Percentiles rank a stretch among this genome's conserved stretches.
Conservation (phyloP, 2,329 filamentous ascomycete genomes). For the Trichoderma guizhouense region DNA sequence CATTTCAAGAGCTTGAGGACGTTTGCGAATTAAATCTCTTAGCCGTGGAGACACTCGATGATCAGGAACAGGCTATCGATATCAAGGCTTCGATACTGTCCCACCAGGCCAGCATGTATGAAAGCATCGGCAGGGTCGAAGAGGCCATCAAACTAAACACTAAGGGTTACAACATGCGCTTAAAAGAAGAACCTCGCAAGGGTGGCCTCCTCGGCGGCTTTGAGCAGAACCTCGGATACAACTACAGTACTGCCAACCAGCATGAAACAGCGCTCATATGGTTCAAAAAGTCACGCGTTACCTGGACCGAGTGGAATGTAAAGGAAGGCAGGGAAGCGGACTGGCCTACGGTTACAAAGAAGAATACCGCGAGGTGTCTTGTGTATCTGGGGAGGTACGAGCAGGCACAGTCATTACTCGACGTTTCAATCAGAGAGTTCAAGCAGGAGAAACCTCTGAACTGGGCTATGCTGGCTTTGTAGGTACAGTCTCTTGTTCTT, state of each 20-base stretch:
- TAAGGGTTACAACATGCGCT: not conserved
- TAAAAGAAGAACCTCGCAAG: not conserved
- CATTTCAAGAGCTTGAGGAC: not conserved
- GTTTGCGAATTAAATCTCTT: not conserved
- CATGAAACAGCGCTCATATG: not conserved
- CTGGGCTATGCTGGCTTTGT: not conserved
- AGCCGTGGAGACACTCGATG: not conserved
- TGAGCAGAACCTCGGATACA: not conserved
- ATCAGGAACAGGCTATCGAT: not conserved
- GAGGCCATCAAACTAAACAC: not conserved
- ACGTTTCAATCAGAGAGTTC: not conserved
- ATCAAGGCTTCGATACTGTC: not conserved
- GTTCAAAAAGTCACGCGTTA: not conserved
- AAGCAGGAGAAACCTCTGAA: not conserved
- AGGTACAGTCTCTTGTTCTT: not conserved
- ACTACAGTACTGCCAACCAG: not conserved
- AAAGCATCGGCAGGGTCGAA: not conserved
- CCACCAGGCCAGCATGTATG: not conserved
- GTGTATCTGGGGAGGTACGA: not conserved
- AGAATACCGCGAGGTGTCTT: not conserved
- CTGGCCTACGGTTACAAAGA: not conserved
- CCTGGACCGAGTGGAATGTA: not conserved
- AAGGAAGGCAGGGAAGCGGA: not conserved
- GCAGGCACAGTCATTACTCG: not conserved
- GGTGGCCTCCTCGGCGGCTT: not conserved